Percentiles rank a stretch among this genome's conserved stretches.
These are phyloP conservation scores for Tremella yokohamensis DNA, from an alignment of 768 basidiomycete genomes.

Conservation along the genomic window DNA sequence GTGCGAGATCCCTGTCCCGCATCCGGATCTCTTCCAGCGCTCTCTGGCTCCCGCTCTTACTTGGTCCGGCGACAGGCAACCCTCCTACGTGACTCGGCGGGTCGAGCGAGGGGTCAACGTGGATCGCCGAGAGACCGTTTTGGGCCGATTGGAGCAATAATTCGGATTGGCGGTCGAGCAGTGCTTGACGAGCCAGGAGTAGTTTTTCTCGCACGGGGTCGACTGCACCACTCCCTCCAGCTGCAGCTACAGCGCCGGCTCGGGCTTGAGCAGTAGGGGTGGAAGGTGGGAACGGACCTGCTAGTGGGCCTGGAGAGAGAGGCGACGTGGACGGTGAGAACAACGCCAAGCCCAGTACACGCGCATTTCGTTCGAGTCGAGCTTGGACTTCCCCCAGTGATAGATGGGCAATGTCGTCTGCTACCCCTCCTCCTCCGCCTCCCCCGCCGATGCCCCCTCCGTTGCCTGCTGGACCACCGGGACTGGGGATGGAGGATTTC, in stretches of 20 bases:
- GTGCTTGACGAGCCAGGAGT: slow-evolving; percentile 15
- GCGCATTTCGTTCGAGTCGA: slow-evolving; percentile 31
- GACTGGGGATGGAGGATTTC: too few relatives aligned
- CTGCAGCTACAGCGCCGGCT: background rate
- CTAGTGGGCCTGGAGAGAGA: slow-evolving; percentile 3
- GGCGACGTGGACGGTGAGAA: slow-evolving; percentile 15
- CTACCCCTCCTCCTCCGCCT: background rate
- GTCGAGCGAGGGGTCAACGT: too few relatives aligned
- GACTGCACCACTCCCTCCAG: background rate
- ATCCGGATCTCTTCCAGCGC: background rate
- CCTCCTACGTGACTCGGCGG: background rate
- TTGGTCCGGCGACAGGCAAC: background rate
- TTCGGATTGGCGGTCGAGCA: slow-evolving; percentile 34
- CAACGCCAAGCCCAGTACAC: slow-evolving; percentile 19
- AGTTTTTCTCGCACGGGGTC: slow-evolving; percentile 36
- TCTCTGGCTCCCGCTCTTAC: background rate
- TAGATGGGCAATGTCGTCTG: slow-evolving; percentile 31
- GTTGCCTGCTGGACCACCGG: too few relatives aligned
- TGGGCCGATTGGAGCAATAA: slow-evolving; percentile 16
- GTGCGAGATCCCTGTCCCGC: background rate
- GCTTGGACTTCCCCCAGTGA: slow-evolving; percentile 30
- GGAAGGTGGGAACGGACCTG: background rate
- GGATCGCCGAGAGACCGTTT: slow-evolving; percentile 7
- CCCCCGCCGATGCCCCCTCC: too few relatives aligned
- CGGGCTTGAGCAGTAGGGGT: background rate